Evolutionary conservation across 2,329 filamentous ascomycete species (phyloP).

Genomic region (Talaromyces pinophilus): DNA sequence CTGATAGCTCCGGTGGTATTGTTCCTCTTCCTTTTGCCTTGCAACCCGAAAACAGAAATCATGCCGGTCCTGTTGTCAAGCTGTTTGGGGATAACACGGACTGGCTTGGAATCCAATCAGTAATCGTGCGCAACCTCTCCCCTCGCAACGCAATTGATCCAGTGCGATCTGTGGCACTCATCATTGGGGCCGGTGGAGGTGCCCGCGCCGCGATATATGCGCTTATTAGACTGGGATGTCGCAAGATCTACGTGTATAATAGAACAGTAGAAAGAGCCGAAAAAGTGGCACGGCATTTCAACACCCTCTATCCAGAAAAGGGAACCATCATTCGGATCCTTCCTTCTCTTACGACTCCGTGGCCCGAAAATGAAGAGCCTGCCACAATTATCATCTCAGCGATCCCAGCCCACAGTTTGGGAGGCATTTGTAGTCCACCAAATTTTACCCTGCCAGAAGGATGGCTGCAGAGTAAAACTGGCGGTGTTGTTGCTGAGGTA

Average conservation of each 20-base stretch:
- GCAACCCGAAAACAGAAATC: background rate
- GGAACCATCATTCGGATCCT: background rate
- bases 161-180: background rate
- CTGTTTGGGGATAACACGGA: constrained; percentile 1
- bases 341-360: constrained; percentile 37
- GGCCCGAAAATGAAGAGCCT: constrained; percentile 59
- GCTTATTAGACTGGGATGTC: background rate
- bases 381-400: constrained; percentile 71
- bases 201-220: constrained; percentile 5
- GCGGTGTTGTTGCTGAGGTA: constrained; percentile 68
- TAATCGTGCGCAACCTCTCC: background rate
- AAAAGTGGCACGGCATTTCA: background rate
- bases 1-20: background rate
- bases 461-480: constrained; percentile 68
- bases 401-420: constrained; percentile 65
- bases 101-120: constrained; percentile 6
- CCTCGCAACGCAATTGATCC: constrained; percentile 2
- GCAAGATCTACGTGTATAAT: background rate
- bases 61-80: background rate
- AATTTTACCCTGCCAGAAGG: constrained; percentile 62
- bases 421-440: constrained; percentile 55
- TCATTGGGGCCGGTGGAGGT: background rate
- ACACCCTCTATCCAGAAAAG: background rate
- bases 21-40: background rate
- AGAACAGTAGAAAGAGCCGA: background rate